Conservation (phyloP, 192 early-diverging fungal species). For the Chytriomyces sp. region DNA sequence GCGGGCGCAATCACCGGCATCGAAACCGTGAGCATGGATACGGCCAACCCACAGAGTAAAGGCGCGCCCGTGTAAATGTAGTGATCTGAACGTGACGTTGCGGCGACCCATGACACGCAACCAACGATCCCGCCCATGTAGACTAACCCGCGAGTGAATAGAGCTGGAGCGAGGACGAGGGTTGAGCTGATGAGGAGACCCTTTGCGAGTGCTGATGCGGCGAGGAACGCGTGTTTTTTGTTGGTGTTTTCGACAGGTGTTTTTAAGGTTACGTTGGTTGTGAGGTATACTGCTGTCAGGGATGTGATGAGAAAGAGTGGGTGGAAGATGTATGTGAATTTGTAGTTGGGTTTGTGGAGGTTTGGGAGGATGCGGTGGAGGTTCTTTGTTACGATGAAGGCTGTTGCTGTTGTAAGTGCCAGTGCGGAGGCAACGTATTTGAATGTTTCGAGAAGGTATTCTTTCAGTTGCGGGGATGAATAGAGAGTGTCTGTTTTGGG, state of each 20-base stretch:
- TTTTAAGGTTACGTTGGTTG: neutral
- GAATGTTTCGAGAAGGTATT: slow-evolving; percentile 13
- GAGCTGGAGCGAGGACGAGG: neutral
- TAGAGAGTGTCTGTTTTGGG: neutral
- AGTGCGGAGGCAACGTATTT: slow-evolving; percentile 4
- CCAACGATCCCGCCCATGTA: slow-evolving; percentile 5
- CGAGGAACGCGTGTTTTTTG: slow-evolving; percentile 11
- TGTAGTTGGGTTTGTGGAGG: neutral
- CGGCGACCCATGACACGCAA: neutral
- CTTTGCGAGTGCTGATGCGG: slow-evolving; percentile 4
- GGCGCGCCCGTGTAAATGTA: slow-evolving; percentile 10
- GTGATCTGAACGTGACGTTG: neutral
- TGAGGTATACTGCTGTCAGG: neutral
- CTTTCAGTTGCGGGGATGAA: neutral
- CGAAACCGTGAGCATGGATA: neutral
- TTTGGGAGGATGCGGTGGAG: neutral
- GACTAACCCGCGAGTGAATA: neutral
- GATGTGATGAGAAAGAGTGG: neutral
- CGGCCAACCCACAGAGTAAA: neutral
- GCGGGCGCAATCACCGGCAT: neutral
- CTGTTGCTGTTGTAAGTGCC: neutral
- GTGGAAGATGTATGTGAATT: neutral
- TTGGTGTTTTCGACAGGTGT: neutral
- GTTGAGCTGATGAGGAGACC: slow-evolving; percentile 14
- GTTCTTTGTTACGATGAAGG: neutral